Conservation (phyloP, 257 asterid genomes). For the Plantago major region DNA sequence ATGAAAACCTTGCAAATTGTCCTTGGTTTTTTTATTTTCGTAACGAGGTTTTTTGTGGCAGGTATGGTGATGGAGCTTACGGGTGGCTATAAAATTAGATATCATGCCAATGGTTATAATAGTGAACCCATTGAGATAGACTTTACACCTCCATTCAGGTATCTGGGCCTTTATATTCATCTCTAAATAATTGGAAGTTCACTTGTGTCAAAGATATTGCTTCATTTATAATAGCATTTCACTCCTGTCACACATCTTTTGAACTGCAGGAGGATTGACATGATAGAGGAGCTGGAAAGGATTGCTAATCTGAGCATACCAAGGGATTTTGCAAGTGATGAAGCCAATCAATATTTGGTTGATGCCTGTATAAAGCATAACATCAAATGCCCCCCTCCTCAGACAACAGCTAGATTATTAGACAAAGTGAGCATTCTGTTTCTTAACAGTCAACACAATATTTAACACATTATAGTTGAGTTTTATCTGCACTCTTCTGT, state of each 20-base stretch:
- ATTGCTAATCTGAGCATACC: conserved; percentile 72
- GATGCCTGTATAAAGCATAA: conserved; percentile 74
- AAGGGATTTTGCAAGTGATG: conserved; percentile 70
- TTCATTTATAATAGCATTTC: not conserved
- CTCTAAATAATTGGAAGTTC: too few species aligned
- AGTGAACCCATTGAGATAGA: conserved; percentile 85
- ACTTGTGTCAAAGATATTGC: too few species aligned
- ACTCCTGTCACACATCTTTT: conserved; percentile 2
- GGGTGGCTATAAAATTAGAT: conserved; percentile 75
- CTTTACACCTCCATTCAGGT: conserved; percentile 99
- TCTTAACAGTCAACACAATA: not conserved
- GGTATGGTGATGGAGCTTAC: conserved; percentile 93
- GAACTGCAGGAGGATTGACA: conserved; percentile 69
- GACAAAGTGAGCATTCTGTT: conserved; percentile 57
- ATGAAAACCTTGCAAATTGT: conserved; percentile 7
- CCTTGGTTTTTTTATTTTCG: not conserved
- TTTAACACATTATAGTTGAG: not conserved
- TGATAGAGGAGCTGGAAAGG: conserved; percentile 90
- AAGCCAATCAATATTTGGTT: conserved; percentile 65
- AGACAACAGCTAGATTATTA: conserved; percentile 73
- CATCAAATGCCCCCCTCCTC: conserved; percentile 88
- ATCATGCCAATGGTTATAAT: conserved; percentile 79
- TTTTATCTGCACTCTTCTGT: not conserved
- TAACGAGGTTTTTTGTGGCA: conserved; percentile 17
- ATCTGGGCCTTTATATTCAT: not conserved